Base-by-base conservation (phyloP, 2,329 filamentous ascomycete species). In the Cadophora gregata region DNA sequence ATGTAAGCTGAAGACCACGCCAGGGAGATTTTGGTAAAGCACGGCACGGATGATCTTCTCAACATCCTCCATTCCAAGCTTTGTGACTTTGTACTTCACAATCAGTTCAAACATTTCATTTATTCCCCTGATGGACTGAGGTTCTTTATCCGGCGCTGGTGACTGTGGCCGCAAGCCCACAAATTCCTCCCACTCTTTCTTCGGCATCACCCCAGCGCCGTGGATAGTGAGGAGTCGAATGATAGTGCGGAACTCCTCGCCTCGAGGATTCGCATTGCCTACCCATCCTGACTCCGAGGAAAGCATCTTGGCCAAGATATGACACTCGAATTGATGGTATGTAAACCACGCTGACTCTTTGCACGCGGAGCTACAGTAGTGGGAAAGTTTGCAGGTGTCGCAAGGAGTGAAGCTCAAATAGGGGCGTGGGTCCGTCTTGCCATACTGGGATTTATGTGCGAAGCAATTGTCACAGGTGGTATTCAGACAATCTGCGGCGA, bases 381-480 rank as follows among this genome's bases (percentile, higher is more conserved):
- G 24, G 14, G 16, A 14, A 38, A 62, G 3, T 1, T 53, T 29
- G 24, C 60, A 62, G 31, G 7, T 19, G 10, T 48, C 29, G 6
- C 42, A 51, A 9, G 9, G 19, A 1, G 3, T 14, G 14, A 27
- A 51, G 24, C 7, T 16, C 21, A 51, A 19, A 42, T 62, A 47
- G 4, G 45, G 19, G 9, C 27, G 27, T 27, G 29, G n/a, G 21
- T 33, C 60, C 8, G 56, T 59, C 33, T 45, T 16, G 12, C 33
- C 56, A 10, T 42, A 19, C 14, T 16, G 21, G 38, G 56, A 45
- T n/a, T 27, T 42, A 10, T 62, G 33, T 7, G 21, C 45, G 27
- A 62, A 50, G 47, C 60, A 62, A 12, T 62, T 36, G 33, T 62
- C 60, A 47, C 60, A 62, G 7, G 60, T 62, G 2, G 45, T 61